A percentile compares a stretch with the other conserved stretches of the same genome.
phyloP scores from a whole-genome alignment of 306 rosid species.

The Dalbergia cultrata region DNA sequence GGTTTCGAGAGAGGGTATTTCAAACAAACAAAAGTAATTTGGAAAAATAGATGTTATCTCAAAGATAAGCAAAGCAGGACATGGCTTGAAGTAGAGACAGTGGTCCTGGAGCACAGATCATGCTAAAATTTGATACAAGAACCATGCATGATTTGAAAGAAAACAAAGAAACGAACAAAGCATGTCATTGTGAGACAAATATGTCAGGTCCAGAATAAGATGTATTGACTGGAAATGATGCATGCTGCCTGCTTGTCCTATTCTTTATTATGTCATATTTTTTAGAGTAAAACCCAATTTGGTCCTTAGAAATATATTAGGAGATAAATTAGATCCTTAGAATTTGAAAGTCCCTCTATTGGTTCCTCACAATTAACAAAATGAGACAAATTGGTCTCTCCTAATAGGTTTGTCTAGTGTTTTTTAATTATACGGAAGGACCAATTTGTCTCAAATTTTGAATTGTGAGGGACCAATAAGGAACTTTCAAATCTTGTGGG shows the following conservation, averaged over 20 bases:
- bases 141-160: conserved; percentile 27
- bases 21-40: neutral
- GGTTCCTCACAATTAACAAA: too few relatives aligned
- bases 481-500: too few relatives aligned
- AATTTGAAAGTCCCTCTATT: too few relatives aligned
- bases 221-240: neutral
- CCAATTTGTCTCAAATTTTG: too few relatives aligned
- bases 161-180: neutral
- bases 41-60: neutral
- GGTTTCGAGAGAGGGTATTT: neutral
- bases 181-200: neutral
- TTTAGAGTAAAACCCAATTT: too few relatives aligned
- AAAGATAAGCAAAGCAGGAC: neutral
- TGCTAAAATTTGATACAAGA: neutral
- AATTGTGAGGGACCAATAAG: too few relatives aligned
- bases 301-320: too few relatives aligned
- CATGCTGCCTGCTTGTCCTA: neutral
- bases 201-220: neutral
- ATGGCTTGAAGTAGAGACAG: neutral
- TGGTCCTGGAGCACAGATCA: neutral
- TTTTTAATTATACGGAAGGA: too few relatives aligned
- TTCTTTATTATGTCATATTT: neutral
- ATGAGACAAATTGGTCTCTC: too few relatives aligned
- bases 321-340: too few relatives aligned
- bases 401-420: too few relatives aligned